Conservation (phyloP, 2,329 filamentous ascomycete species). For the Talaromyces sp. region DNA sequence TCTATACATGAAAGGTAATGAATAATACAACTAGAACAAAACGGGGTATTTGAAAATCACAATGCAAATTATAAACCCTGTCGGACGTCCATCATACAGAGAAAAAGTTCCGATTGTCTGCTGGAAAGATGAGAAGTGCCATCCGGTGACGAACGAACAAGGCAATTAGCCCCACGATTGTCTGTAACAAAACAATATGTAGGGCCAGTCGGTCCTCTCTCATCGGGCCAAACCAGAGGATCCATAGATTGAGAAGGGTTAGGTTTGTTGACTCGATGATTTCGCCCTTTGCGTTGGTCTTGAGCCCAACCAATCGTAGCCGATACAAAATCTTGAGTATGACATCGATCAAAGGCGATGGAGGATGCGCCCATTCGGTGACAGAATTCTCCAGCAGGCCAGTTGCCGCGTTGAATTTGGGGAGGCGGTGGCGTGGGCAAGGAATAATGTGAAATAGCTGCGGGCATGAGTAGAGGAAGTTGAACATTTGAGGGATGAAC, state of each 20-base stretch:
- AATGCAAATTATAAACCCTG: background rate
- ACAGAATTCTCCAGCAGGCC: conserved; percentile 83
- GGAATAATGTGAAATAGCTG: conserved; percentile 88
- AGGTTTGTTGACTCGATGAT: conserved; percentile 83
- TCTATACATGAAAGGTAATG: conserved; percentile 2
- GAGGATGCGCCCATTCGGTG: conserved; percentile 71
- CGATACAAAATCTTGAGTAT: conserved; percentile 64
- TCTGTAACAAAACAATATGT: conserved; percentile 77
- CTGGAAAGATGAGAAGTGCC: conserved; percentile 81
- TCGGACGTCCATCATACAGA: background rate
- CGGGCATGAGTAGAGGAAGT: conserved; percentile 89
- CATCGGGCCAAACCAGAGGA: conserved; percentile 90
- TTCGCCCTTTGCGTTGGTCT: conserved; percentile 61
- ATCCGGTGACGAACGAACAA: conserved; percentile 81
- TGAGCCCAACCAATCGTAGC: conserved; percentile 65
- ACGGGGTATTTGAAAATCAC: background rate
- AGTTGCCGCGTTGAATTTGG: conserved; percentile 78
- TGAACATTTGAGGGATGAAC: conserved; percentile 90
- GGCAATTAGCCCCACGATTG: conserved; percentile 69
- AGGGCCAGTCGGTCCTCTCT: conserved; percentile 77
- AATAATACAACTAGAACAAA: background rate
- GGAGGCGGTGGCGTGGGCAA: conserved; percentile 87
- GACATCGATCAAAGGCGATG: conserved; percentile 58
- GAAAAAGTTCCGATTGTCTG: conserved; percentile 62
- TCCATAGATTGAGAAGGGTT: conserved; percentile 91